Conservation (phyloP, 2,329 filamentous ascomycete genomes). For the Myriosclerotinia curreyana region DNA sequence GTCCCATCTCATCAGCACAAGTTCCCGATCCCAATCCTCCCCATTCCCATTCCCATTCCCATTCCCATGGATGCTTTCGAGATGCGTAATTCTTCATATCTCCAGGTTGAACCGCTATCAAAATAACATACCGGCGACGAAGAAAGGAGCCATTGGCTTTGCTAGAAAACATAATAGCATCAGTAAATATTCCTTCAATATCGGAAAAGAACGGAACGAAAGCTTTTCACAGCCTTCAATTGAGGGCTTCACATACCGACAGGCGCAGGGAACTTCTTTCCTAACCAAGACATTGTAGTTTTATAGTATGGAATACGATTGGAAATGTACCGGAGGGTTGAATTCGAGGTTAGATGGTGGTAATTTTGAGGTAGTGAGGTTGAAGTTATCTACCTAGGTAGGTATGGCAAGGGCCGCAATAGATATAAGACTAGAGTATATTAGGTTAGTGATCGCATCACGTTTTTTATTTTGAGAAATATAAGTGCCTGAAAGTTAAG, state of each 20-base stretch:
- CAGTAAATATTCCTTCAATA: slow-evolving; percentile 11
- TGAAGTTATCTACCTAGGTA: too few relatives aligned
- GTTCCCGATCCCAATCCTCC: slow-evolving; percentile 3
- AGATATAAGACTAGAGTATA: neutral
- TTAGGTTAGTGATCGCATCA: neutral
- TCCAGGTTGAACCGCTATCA: neutral
- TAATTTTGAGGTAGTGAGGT: slow-evolving; percentile 8
- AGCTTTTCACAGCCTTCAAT: slow-evolving; percentile 22
- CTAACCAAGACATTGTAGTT: slow-evolving; percentile 71
- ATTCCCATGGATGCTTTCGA: neutral
- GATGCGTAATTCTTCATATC: neutral
- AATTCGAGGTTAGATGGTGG: slow-evolving; percentile 24
- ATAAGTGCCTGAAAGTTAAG: neutral
- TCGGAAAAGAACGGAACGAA: slow-evolving; percentile 20
- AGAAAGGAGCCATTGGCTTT: slow-evolving; percentile 90
- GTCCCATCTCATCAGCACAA: slow-evolving; percentile 27
- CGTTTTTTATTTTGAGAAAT: neutral
- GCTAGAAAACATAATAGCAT: slow-evolving; percentile 52
- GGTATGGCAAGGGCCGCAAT: slow-evolving; percentile 9
- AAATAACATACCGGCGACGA: slow-evolving; percentile 75
- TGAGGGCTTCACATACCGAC: slow-evolving; percentile 61
- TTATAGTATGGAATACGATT: slow-evolving; percentile 36
- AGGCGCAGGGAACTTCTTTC: slow-evolving; percentile 80
- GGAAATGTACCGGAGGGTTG: slow-evolving; percentile 40
- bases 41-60: neutral